Conservation (phyloP, 306 rosid species). For the Lathyrus aphaca region DNA sequence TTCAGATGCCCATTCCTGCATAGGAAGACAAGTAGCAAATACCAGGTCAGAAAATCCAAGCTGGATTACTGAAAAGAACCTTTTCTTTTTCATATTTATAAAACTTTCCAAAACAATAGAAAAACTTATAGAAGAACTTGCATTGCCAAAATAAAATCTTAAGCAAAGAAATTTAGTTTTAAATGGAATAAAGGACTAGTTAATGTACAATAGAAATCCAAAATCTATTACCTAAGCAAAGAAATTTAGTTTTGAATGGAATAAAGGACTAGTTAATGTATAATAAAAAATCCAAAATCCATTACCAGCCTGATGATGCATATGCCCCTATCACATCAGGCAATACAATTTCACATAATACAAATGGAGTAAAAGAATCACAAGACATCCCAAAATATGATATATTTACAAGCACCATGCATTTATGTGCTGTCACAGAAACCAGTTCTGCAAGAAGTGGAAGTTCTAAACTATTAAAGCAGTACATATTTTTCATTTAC, state of each 20-base stretch:
- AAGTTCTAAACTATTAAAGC: conserved; percentile 16
- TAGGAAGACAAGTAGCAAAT: conserved; percentile 37
- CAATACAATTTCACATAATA: conserved; percentile 19
- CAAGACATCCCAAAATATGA: conserved; percentile 6
- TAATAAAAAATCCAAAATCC: conserved; percentile 2
- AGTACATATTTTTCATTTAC: not conserved
- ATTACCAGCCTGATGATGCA: conserved; percentile 14
- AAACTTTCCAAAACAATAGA: conserved; percentile 20
- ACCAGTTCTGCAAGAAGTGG: conserved; percentile 7
- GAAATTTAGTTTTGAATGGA: conserved; percentile 26
- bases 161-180: conserved; percentile 21
- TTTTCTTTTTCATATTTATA: conserved; percentile 31
- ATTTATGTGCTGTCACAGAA: conserved; percentile 11
- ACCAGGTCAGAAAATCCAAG: conserved; percentile 33
- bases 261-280: conserved; percentile 2
- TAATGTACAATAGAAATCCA: conserved; percentile 8
- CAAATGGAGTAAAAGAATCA: conserved; percentile 28
- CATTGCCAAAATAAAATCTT: conserved; percentile 19
- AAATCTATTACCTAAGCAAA: conserved; percentile 6
- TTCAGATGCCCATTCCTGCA: conserved; percentile 99
- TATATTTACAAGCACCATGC: not conserved
- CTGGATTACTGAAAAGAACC: conserved; percentile 36
- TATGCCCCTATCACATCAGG: conserved; percentile 22
- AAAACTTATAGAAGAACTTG: conserved; percentile 17
- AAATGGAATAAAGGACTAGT: conserved; percentile 4